Percentiles rank a stretch among this genome's conserved stretches.
Evolutionary conservation across 139 green algal species (phyloP).

Genomic region (Eudorina sp.): DNA sequence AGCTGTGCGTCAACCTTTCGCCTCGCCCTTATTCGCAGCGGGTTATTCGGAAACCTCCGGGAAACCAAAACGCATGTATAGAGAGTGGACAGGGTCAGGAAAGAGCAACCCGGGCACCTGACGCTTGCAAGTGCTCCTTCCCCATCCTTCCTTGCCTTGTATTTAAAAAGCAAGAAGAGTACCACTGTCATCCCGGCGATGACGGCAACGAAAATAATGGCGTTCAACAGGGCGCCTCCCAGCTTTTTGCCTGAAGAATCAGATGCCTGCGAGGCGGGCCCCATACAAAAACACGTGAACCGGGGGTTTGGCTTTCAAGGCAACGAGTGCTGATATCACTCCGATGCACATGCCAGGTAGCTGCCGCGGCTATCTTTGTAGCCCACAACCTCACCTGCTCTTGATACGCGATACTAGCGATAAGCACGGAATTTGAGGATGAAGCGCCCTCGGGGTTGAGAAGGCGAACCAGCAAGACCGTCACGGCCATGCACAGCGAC

Average conservation of each 20-base stretch:
- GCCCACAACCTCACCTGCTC: conserved; percentile 73
- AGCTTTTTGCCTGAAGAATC: conserved; percentile 88
- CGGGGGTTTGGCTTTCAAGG: too few relatives aligned
- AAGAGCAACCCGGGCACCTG: too few relatives aligned
- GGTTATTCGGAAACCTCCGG: too few relatives aligned
- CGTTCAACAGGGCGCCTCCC: conserved; percentile 90
- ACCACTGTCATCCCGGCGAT: conserved; percentile 93
- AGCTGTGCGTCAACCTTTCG: too few relatives aligned
- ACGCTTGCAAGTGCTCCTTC: too few relatives aligned
- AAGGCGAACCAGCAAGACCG: conserved; percentile 85
- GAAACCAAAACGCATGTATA: too few relatives aligned
- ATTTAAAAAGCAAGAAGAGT: conserved; percentile 94
- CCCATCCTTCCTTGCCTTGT: too few relatives aligned
- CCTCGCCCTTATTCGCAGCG: too few relatives aligned
- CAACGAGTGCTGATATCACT: too few relatives aligned
- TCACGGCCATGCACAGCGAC: conserved; percentile 93
- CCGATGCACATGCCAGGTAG: conserved; percentile 14
- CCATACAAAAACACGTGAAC: not conserved
- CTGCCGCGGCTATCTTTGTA: not conserved
- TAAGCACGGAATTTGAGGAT: conserved; percentile 65
- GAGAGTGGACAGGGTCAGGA: too few relatives aligned
- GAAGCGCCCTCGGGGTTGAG: conserved; percentile 85
- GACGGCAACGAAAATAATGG: conserved; percentile 90
- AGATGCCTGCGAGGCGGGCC: conserved; percentile 56
- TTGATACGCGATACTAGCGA: conserved; percentile 85